Evolutionary conservation across 1,139 yeast species (phyloP).

Genomic region (Starmera stellimalicola): DNA sequence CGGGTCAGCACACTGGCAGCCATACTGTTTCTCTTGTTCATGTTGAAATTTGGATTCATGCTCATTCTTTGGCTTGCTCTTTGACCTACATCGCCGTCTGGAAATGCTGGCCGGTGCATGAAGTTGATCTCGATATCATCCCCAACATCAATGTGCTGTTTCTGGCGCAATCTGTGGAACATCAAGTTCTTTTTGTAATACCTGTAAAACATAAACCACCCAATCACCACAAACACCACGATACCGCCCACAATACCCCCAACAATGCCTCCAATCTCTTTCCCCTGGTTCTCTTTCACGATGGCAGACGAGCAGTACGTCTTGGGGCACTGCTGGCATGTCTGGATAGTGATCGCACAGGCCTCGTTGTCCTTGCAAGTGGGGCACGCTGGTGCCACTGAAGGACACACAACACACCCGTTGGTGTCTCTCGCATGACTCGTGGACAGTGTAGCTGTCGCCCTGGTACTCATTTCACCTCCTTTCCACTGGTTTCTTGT

Average conservation of each 20-base stretch:
- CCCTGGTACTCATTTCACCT: no score
- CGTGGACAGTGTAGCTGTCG: not conserved
- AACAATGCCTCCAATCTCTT: slow-evolving; percentile 46
- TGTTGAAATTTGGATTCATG: slow-evolving; percentile 29
- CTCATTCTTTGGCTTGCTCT: slow-evolving; percentile 11
- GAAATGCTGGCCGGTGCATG: slow-evolving; percentile 7
- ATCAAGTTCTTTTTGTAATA: slow-evolving; percentile 25
- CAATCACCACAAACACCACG: slow-evolving; percentile 28
- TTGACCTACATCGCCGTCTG: slow-evolving; percentile 2
- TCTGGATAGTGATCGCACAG: slow-evolving; percentile 41
- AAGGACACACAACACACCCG: slow-evolving; percentile 44
- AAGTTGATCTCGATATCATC: slow-evolving; percentile 16
- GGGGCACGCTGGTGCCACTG: slow-evolving; percentile 36
- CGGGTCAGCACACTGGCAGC: slow-evolving; percentile 62
- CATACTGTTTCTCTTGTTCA: slow-evolving; percentile 30
- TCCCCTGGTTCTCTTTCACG: slow-evolving; percentile 13
- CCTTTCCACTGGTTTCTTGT: no score
- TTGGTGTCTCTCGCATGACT: slow-evolving; percentile 18
- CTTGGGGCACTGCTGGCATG: slow-evolving; percentile 49
- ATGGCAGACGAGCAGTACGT: slow-evolving; percentile 35
- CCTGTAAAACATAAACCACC: slow-evolving; percentile 28
- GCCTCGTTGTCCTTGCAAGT: slow-evolving; percentile 41
- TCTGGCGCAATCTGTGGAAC: slow-evolving; percentile 19
- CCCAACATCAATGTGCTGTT: slow-evolving; percentile 18
- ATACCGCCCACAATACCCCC: slow-evolving; percentile 57